These are phyloP conservation scores for Naematelia encephala DNA, from an alignment of 768 basidiomycete genomes.

Conservation along the genomic window DNA sequence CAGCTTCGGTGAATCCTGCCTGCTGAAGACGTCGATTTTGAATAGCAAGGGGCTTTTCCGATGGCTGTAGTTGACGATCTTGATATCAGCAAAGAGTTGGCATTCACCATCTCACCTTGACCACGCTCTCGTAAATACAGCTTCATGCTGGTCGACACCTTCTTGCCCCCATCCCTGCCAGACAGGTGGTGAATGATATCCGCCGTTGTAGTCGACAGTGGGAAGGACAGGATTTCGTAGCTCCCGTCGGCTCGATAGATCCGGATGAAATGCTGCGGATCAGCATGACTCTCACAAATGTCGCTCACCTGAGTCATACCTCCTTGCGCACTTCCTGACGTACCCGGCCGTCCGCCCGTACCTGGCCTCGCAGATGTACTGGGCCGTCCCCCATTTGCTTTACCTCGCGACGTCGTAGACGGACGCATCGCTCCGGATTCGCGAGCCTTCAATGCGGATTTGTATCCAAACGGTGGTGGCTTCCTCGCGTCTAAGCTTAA, in stretches of 20 bases:
- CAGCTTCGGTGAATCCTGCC: conserved; percentile 75
- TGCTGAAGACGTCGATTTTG: conserved; percentile 78
- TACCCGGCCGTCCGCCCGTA: conserved; percentile 38
- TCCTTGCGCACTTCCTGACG: conserved; percentile 27
- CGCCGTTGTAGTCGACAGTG: conserved; percentile 64
- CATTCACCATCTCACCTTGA: conserved; percentile 43
- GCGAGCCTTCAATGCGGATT: conserved; percentile 14
- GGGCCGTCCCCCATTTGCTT: conserved; percentile 20
- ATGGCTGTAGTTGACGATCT: conserved; percentile 79
- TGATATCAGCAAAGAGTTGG: conserved; percentile 3
- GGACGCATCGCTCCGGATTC: neutral
- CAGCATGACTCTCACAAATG: neutral
- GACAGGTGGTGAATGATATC: conserved; percentile 65
- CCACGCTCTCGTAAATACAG: conserved; percentile 59
- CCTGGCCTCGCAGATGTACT: conserved; percentile 30
- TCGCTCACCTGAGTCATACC: conserved; percentile 24
- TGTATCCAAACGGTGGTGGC: conserved; percentile 45
- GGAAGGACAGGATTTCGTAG: conserved; percentile 67
- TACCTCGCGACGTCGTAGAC: conserved; percentile 6
- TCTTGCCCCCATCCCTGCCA: conserved; percentile 32
- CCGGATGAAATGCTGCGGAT: conserved; percentile 60
- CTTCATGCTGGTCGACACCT: conserved; percentile 44
- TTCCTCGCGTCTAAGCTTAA: conserved; percentile 4
- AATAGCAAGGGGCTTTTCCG: conserved; percentile 80
- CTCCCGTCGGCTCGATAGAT: conserved; percentile 72